Evolutionary conservation across 1,139 yeast genomes (phyloP).

Genomic region (Maudiozyma humilis): DNA sequence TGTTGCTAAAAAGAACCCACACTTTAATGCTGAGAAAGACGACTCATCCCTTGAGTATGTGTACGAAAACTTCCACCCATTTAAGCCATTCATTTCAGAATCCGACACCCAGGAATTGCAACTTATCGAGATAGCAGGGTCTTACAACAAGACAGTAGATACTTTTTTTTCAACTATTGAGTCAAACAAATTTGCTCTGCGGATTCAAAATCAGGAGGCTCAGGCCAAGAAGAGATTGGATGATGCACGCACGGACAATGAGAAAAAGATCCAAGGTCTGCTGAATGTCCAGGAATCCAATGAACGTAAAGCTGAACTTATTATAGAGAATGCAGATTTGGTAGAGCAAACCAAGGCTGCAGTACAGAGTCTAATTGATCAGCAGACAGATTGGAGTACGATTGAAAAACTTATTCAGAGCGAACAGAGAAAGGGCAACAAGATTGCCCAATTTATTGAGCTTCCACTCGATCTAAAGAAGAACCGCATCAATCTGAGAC

Average conservation of each 20-base stretch:
- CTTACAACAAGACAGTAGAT: constrained; percentile 73
- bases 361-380: constrained; percentile 59
- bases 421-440: constrained; percentile 61
- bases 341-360: constrained; percentile 68
- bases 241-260: constrained; percentile 67
- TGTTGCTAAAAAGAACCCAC: constrained; percentile 52
- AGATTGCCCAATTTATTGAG: constrained; percentile 52
- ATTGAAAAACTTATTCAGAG: constrained; percentile 67
- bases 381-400: constrained; percentile 92
- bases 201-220: constrained; percentile 67
- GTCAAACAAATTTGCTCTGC: constrained; percentile 64
- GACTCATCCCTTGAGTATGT: constrained; percentile 40
- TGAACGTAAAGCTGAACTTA: constrained; percentile 61
- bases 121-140: constrained; percentile 41
- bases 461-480: constrained; percentile 65
- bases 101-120: constrained; percentile 29
- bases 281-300: constrained; percentile 57
- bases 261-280: constrained; percentile 60
- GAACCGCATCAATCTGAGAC: constrained; percentile 53
- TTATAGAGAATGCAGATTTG: constrained; percentile 58
- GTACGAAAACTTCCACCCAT: constrained; percentile 84
- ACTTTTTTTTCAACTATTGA: constrained; percentile 77
- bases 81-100: constrained; percentile 46
- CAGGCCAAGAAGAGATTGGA: constrained; percentile 67
- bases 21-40: constrained; percentile 35